Base-by-base conservation (phyloP, 78 protist species). In the Isochrysis galbana region DNA sequence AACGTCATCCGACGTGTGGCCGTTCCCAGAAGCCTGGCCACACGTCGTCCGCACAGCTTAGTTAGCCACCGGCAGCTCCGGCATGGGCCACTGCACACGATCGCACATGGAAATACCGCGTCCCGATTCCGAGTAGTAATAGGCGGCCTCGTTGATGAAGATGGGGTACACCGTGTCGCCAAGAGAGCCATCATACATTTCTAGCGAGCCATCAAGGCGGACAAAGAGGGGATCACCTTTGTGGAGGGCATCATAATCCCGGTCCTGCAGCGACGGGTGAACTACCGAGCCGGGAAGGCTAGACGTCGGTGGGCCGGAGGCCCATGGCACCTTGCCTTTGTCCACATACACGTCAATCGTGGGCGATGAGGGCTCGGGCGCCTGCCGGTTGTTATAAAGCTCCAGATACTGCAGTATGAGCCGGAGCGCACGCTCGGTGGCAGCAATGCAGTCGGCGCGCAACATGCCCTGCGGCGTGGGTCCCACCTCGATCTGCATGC, bases 111-210 rank as follows among this genome's bases (percentile, higher is more conserved):
- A 42, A 29, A 77, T 39, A 46, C 84, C 84, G 1, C n/a, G 1
- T 32, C 84, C 84, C 1, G 46, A 39, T 32, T 77, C 17, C 47
- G 32, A 2, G 47, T 77, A 39, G 84, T 77, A 77, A 29, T 77
- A 77, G 2, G 84, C 84, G 29, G 84, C 84, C 84, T 77, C 84
- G 84, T 77, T 77, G 84, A 77, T 25, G 84, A 77, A 77, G 84
- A 77, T 39, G 84, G 84, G 84, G 36, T 22, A 2, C 19, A 77
- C 84, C 0, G 4, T 26, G 1, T 77, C 84, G 23, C 84, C 84
- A 11, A 22, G n/a, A 42, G 10, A 5, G 46, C 84, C 84, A 1
- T 77, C 84, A 11, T 77, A 77, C 0, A 5, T 0, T 19, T 1
- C 47, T 22, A 77, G 19, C 3, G 84, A 22, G 84, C 84, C 84